Evolutionary conservation across 139 green algal species (phyloP).

Genomic region (Picochlorum sp.): DNA sequence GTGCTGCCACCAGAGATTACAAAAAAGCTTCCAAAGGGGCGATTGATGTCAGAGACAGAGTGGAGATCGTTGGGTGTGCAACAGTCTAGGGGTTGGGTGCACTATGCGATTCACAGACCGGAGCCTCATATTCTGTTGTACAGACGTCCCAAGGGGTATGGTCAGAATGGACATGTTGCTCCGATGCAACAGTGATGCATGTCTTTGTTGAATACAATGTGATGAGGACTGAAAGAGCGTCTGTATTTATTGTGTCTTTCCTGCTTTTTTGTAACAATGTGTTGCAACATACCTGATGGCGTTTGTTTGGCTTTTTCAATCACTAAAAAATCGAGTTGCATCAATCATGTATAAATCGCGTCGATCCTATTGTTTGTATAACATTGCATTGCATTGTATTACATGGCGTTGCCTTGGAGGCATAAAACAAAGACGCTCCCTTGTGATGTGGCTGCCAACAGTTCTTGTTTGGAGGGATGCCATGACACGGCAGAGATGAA

Average conservation of each 20-base stretch:
- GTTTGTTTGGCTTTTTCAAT: too few species aligned
- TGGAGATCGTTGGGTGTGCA: conserved; percentile 93
- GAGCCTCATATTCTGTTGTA: conserved; percentile 98
- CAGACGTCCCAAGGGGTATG: conserved; percentile 46
- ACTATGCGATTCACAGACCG: conserved; percentile 93
- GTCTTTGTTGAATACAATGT: too few species aligned
- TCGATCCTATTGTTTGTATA: too few species aligned
- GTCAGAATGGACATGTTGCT: conserved; percentile 10
- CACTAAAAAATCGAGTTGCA: too few species aligned
- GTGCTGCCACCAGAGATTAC: conserved; percentile 87
- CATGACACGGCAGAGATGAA: conserved; percentile 68
- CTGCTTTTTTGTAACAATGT: too few species aligned
- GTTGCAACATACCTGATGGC: too few species aligned
- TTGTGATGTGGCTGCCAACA: conserved; percentile 61
- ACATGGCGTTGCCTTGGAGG: conserved; percentile 17
- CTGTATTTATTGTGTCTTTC: too few species aligned
- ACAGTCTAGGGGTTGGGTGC: conserved; percentile 91
- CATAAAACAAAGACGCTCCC: conserved; percentile 50
- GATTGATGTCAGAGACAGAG: conserved; percentile 86
- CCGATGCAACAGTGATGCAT: too few species aligned
- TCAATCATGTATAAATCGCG: too few species aligned
- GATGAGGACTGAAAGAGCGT: too few species aligned
- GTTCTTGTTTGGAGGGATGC: conserved; percentile 35
- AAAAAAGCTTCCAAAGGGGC: conserved; percentile 78
- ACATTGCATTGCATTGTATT: too few species aligned